Percentiles rank a stretch among this genome's conserved stretches.
Evolutionary conservation across 164 flowering plant genomes (phyloP).

Genomic region (Cinnamomum micranthum): DNA sequence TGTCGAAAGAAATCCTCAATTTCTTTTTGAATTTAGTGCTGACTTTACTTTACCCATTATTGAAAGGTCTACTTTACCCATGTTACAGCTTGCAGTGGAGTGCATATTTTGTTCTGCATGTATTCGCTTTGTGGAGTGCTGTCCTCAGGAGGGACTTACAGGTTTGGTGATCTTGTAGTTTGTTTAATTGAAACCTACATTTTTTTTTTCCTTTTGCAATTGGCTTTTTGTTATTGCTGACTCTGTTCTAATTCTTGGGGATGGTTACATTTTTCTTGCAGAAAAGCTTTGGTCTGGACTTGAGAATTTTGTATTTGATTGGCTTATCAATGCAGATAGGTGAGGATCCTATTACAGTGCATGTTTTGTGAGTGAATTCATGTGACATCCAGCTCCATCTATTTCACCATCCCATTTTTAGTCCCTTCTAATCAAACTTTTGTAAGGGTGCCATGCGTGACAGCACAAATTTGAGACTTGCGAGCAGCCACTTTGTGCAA

Average conservation of each 20-base stretch:
- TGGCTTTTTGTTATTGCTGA: not conserved
- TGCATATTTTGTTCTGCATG: constrained; percentile 99
- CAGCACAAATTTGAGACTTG: too few relatives aligned
- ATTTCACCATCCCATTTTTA: too few relatives aligned
- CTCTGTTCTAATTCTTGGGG: not conserved
- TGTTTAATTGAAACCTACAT: not conserved
- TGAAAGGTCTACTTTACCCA: too few relatives aligned
- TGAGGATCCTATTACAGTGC: constrained; percentile 18
- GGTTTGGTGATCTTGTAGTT: constrained; percentile 34
- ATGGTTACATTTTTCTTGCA: constrained; percentile 28
- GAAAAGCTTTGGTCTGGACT: constrained; percentile 98
- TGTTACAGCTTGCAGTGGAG: constrained; percentile 90
- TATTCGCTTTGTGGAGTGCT: constrained; percentile 96
- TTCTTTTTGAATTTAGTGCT: too few relatives aligned
- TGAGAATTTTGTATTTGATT: constrained; percentile 96
- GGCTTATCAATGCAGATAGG: constrained; percentile 99
- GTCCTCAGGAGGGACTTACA: constrained; percentile 96
- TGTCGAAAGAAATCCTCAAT: too few relatives aligned
- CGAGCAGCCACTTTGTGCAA: too few relatives aligned
- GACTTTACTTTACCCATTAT: too few relatives aligned
- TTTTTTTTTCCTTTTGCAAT: not conserved
- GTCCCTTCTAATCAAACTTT: too few relatives aligned
- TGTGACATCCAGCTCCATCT: too few relatives aligned
- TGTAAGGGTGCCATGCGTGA: too few relatives aligned
- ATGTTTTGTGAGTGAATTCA: too few relatives aligned